Conservation (phyloP, 345 rosid species). For the Lumnitzera littorea region DNA sequence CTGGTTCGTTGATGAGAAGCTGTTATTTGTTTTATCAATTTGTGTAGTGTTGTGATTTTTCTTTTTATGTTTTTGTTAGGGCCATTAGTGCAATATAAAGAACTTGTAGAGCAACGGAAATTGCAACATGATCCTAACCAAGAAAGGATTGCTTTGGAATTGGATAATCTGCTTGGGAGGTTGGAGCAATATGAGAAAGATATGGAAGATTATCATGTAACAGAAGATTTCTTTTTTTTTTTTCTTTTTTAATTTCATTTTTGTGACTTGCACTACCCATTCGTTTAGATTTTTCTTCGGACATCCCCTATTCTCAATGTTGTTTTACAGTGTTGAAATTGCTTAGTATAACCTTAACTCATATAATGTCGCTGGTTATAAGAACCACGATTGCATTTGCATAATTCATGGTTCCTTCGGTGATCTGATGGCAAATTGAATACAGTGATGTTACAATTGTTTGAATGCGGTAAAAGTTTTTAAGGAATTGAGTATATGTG, state of each 20-base stretch:
- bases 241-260: background rate
- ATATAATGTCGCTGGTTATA: no score
- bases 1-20: no score
- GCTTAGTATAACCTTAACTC: no score
- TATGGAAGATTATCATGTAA: conserved; percentile 83
- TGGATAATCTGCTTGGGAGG: conserved; percentile 60
- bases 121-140: conserved; percentile 70
- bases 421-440: no score
- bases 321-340: no score
- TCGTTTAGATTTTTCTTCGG: background rate
- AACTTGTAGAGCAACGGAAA: conserved; percentile 64
- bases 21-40: no score
- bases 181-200: conserved; percentile 74
- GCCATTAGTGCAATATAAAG: conserved; percentile 41
- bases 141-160: conserved; percentile 60
- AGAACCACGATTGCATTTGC: no score
- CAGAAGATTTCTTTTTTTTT: background rate
- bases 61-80: conserved; percentile 25
- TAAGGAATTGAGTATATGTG: no score
- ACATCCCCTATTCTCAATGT: no score
- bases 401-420: no score
- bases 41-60: background rate
- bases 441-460: no score
- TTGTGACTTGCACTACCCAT: background rate
- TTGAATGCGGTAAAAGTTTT: no score